These are phyloP conservation scores for Cubamyces sp. DNA, from an alignment of 768 basidiomycete species.

Conservation along the genomic window DNA sequence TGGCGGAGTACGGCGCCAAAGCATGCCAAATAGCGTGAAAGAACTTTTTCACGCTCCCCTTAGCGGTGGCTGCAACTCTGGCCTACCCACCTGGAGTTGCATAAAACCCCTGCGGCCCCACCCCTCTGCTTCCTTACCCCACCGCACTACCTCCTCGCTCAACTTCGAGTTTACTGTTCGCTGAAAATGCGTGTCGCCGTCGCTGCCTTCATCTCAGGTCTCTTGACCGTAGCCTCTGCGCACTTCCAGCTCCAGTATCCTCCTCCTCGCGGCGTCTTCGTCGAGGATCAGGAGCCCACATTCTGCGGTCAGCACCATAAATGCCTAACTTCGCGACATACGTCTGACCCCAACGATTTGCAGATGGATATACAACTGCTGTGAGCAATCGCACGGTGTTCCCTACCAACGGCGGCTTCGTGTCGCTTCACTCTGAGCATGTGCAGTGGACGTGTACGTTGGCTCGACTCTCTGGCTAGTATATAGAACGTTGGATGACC, in stretches of 20 bases:
- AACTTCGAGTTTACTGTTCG: not conserved
- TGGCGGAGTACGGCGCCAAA: conserved; percentile 14
- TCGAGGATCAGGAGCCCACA: conserved; percentile 54
- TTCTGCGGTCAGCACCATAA: conserved; percentile 66
- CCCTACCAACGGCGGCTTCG: conserved; percentile 65
- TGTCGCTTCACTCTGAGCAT: conserved; percentile 70
- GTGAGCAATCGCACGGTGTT: conserved; percentile 66
- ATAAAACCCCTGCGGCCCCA: conserved; percentile 19
- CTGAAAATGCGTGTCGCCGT: conserved; percentile 41
- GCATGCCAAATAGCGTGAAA: conserved; percentile 33
- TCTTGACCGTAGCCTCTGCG: conserved; percentile 43
- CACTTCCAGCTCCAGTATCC: conserved; percentile 87
- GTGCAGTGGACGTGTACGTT: conserved; percentile 58
- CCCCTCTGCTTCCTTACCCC: conserved; percentile 3
- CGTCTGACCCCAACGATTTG: not conserved
- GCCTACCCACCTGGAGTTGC: conserved; percentile 2
- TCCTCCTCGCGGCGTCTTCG: conserved; percentile 69
- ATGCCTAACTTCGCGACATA: not conserved
- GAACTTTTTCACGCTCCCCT: conserved; percentile 29
- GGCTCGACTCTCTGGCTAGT: not conserved
- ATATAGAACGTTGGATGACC: not conserved
- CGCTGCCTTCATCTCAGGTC: conserved; percentile 41
- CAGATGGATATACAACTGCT: conserved; percentile 66
- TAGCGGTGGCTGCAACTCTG: conserved; percentile 19
- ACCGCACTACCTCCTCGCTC: conserved; percentile 1